Evolutionary conservation across 495 filamentous ascomycete genomes (phyloP).

Genomic region (Glutinoglossum americanum): DNA sequence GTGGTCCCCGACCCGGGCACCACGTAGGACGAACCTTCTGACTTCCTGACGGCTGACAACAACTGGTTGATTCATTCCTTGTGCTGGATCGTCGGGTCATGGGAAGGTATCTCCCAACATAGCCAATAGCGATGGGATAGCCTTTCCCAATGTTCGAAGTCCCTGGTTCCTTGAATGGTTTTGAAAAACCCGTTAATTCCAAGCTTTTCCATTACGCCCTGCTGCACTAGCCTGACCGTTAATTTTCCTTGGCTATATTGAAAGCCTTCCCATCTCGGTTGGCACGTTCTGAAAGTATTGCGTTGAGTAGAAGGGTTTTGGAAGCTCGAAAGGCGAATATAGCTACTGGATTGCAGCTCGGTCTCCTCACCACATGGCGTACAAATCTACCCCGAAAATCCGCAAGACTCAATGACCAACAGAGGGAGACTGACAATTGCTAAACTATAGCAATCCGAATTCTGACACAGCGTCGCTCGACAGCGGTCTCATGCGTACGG

Average conservation of each 20-base stretch:
- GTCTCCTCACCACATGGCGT: not conserved
- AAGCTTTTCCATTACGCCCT: not conserved
- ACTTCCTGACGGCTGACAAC: not conserved
- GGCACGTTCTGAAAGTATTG: not conserved
- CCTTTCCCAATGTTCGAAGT: not conserved
- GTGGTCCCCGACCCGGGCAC: not conserved
- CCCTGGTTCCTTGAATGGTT: not conserved
- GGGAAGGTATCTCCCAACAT: not conserved
- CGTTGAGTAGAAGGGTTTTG: not conserved
- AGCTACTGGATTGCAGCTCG: not conserved
- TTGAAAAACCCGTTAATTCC: not conserved
- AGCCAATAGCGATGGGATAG: not conserved
- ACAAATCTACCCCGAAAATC: not conserved
- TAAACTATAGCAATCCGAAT: constrained; percentile 22
- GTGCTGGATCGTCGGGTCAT: not conserved
- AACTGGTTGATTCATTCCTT: not conserved
- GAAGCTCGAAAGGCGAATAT: not conserved
- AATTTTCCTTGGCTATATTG: not conserved
- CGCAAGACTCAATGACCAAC: not conserved
- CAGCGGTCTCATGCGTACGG: constrained; percentile 35
- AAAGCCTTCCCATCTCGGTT: not conserved
- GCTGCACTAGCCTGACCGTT: not conserved
- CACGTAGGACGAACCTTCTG: not conserved
- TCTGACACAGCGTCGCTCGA: constrained; percentile 33
- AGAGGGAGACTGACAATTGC: not conserved